Base-by-base conservation (phyloP, 352 stramenopile species). In the Phytophthora syringae region DNA sequence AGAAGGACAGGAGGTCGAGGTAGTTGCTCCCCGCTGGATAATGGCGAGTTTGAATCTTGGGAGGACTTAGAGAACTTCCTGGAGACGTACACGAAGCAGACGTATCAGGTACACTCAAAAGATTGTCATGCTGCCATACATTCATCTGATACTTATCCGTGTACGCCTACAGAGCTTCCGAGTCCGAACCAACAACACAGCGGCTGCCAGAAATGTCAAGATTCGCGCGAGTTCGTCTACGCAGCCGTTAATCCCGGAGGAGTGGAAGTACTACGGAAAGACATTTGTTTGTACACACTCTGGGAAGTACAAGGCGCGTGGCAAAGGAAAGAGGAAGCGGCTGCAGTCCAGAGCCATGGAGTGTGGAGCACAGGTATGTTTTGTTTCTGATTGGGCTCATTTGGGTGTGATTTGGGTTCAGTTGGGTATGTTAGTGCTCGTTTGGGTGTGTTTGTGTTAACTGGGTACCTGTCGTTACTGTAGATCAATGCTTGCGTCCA, bases 221-320 rank as follows among this genome's bases (percentile, higher is more conserved):
- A 32, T 32, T 32, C 27, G 27, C 27, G 27, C 27, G 9, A 32
- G 5, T 5, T 32, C 27, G 5, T 32, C 27, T 32, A 32, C 27
- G 9, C 5, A 24, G 27, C 27, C 27, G 9, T 32, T 32, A 32
- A 5, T 9, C 27, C 32, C 32, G 7, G 36, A 42, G 45, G 24
- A 37, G 9, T 62, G 51, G 60, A 20, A 62, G 7, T 11, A 57
- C 12, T 61, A 62, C 28, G 22, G 30, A 0, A 67, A 62, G 13
- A 57, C 51, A 3, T 62, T 52, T 32, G 36, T 62, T 9, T 62
- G 60, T 24, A 67, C 51, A 0, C 43, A 67, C 10, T 47, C 43
- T 18, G 51, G 43, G 18, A 57, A 60, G 30, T 62, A 67, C 60
- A 57, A 62, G 13, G 4, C 43, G 34, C 42, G 32, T 16, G 43